Base-by-base conservation (phyloP, 148 eudicot genomes). In the Persicaria maculosa region DNA sequence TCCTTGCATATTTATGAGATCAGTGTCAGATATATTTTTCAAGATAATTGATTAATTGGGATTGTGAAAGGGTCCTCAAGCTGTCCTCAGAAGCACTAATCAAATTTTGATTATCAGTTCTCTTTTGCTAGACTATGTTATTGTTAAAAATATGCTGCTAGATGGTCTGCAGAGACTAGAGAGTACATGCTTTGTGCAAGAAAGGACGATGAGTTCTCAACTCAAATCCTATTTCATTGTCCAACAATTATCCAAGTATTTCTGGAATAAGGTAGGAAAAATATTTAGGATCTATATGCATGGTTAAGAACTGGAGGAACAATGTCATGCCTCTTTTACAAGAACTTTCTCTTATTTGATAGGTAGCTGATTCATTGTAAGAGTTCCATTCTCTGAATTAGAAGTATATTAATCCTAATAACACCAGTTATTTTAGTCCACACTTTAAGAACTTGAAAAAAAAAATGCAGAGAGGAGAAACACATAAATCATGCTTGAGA, bases 401-500 rank as follows among this genome's bases (percentile, higher is more conserved):
- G 10, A 58, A 19, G 64, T 20, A 58, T 58, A 58, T 25, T 31
- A 25, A 61, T 31, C 44, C 68, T 61, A 61, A 25, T 31, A 61
- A 9, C 3, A 59, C 9, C 44, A 36, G 1, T 62, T 1, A 31
- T 62, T 36, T 36, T 64, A 64, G 12, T 10, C 40, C 45, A 31
- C 68, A 9, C 36, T 62, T 64, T 3, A 64, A 36, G 7, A 64
- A 31, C 46, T 64, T 64, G 6, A 36, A 1, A 40, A 11, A 64
- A 64, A 12, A 40, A 64, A 15, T 17, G 46, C 9, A 40, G 12
- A 22, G 25, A 64, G 40, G 62, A 20, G 19, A 12, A 19, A 57
- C 10, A 40, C 19, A 11, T 43, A 40, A 12, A 36, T 72, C 91
- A 74, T 91, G 90, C 98, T 87, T 94, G 59, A 94, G 93, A 84